A percentile compares a stretch with the other conserved stretches of the same genome.
Evolutionary conservation across 2,329 filamentous ascomycete genomes (phyloP).

Genomic region (Exophiala xenobiotica): DNA sequence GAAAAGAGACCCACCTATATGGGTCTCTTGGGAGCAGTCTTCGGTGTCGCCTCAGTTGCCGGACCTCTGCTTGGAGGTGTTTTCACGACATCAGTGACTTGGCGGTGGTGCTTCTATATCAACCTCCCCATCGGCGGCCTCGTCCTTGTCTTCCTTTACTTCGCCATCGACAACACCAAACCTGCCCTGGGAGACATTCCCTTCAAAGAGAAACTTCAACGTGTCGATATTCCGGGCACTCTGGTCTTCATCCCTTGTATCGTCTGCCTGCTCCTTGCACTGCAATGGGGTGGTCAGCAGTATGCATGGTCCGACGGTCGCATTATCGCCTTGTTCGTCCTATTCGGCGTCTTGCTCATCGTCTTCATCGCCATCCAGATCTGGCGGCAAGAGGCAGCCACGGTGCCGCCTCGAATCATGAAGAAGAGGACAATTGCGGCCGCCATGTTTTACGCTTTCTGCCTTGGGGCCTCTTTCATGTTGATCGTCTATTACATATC

Average conservation of each 20-base stretch:
- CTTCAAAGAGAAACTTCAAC: slow-evolving; percentile 35
- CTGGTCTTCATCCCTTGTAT: slow-evolving; percentile 45
- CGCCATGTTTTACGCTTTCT: slow-evolving; percentile 44
- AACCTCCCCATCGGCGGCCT: slow-evolving; percentile 39
- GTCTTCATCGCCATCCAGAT: slow-evolving; percentile 49
- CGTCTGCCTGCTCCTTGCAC: slow-evolving; percentile 48
- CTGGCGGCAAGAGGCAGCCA: slow-evolving; percentile 55
- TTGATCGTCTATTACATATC: slow-evolving; percentile 31
- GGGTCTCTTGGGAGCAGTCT: slow-evolving; percentile 51
- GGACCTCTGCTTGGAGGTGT: slow-evolving; percentile 40
- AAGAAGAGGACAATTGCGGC: slow-evolving; percentile 51
- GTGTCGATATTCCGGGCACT: slow-evolving; percentile 44
- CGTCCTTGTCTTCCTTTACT: slow-evolving; percentile 33
- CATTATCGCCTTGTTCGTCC: slow-evolving; percentile 35
- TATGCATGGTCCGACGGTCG: slow-evolving; percentile 35
- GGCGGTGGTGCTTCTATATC: slow-evolving; percentile 38
- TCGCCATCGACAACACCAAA: slow-evolving; percentile 16
- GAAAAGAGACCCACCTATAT: slow-evolving; percentile 48
- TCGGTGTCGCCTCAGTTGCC: slow-evolving; percentile 33
- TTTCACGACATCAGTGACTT: slow-evolving; percentile 34
- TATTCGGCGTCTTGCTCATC: slow-evolving; percentile 43
- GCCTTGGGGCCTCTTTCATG: slow-evolving; percentile 13
- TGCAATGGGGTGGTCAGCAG: slow-evolving; percentile 38
- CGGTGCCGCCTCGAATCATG: slow-evolving; percentile 56
- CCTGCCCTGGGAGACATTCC: slow-evolving; percentile 17